A percentile compares a stretch with the other conserved stretches of the same genome.
Evolutionary conservation across 139 green algal species (phyloP).

Genomic region (Chlamydomonas eustigma): DNA sequence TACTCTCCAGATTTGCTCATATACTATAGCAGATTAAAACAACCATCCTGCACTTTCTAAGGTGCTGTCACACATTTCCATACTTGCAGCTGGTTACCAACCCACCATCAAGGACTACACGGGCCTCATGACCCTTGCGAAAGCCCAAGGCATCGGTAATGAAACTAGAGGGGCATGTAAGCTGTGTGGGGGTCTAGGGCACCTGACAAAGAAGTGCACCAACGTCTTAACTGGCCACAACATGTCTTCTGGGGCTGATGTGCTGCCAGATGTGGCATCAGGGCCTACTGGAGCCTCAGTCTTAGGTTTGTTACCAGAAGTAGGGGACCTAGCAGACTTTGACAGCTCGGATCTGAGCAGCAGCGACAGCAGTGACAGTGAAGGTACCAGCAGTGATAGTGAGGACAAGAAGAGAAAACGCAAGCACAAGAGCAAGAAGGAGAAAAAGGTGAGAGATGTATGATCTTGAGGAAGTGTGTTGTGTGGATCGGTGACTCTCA

Average conservation of each 20-base stretch:
- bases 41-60: too few relatives aligned
- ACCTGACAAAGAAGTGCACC: constrained; percentile 86
- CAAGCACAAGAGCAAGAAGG: constrained; percentile 24
- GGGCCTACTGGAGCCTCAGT: constrained; percentile 24
- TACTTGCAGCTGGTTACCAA: constrained; percentile 70
- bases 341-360: constrained; percentile 15
- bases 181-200: constrained; percentile 73
- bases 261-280: not conserved
- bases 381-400: constrained; percentile 18
- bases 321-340: constrained; percentile 22
- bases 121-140: constrained; percentile 65
- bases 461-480: too few relatives aligned
- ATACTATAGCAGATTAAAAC: too few relatives aligned
- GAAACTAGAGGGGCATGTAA: constrained; percentile 70
- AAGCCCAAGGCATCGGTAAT: constrained; percentile 53
- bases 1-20: too few relatives aligned
- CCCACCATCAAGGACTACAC: constrained; percentile 59
- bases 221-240: constrained; percentile 56
- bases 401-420: constrained; percentile 35
- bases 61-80: too few relatives aligned
- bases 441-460: constrained; percentile 10
- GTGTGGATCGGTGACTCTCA: too few relatives aligned
- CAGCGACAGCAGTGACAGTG: constrained; percentile 11
- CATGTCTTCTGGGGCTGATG: not conserved
- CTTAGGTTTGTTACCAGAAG: constrained; percentile 24